These are phyloP conservation scores for Castanea crenata DNA, from an alignment of 306 rosid species.

Conservation along the genomic window DNA sequence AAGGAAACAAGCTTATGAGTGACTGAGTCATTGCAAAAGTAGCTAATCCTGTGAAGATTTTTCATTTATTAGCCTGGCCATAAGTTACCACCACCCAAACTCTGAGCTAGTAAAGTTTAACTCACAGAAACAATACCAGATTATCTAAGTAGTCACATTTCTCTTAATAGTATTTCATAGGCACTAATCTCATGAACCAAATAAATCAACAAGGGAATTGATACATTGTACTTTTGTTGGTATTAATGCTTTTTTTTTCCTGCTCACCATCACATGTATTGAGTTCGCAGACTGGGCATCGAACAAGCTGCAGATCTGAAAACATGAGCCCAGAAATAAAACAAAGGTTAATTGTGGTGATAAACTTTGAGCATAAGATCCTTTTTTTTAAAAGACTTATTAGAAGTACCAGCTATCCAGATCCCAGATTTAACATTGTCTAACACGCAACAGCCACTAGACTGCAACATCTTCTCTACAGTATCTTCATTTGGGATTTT, in stretches of 20 bases:
- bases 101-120: neutral
- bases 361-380: slow-evolving; percentile 6
- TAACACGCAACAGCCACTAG: slow-evolving; percentile 69
- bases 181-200: too few species aligned
- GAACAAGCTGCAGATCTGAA: slow-evolving; percentile 95
- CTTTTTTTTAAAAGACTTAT: neutral
- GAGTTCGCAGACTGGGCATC: slow-evolving; percentile 94
- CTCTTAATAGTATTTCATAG: too few species aligned
- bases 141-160: neutral
- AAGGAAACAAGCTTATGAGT: neutral
- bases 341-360: slow-evolving; percentile 18
- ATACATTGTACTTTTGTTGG: neutral
- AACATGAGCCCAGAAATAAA: slow-evolving; percentile 29
- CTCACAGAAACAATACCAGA: neutral
- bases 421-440: slow-evolving; percentile 73
- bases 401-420: slow-evolving; percentile 86
- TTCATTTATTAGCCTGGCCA: neutral
- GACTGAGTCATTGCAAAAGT: neutral
- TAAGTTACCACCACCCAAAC: neutral
- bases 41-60: neutral
- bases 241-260: neutral
- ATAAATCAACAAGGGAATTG: neutral
- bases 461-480: slow-evolving; percentile 44
- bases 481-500: slow-evolving; percentile 40
- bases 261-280: slow-evolving; percentile 87